A percentile compares a stretch with the other conserved stretches of the same genome.
phyloP scores from a whole-genome alignment of 805 yeast species.

The Candida xyloterini region DNA sequence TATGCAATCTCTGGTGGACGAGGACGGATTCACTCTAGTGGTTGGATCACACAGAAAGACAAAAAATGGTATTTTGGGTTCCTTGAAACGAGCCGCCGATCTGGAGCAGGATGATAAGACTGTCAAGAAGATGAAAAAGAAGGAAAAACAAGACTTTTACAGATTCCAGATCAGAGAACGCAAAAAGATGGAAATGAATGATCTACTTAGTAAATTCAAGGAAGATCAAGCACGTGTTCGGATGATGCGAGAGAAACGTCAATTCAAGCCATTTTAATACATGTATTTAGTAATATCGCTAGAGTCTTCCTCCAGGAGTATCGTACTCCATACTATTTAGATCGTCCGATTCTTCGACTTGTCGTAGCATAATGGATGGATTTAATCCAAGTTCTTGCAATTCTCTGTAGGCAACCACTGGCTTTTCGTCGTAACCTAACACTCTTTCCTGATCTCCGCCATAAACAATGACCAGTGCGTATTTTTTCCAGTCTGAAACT shows the following conservation, averaged over 20 bases:
- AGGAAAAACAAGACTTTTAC: slow-evolving; percentile 88
- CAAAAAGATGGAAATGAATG: slow-evolving; percentile 90
- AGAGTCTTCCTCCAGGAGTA: slow-evolving; percentile 44
- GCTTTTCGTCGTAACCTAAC: slow-evolving; percentile 79
- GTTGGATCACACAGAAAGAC: slow-evolving; percentile 85
- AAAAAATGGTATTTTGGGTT: slow-evolving; percentile 64
- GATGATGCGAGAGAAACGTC: slow-evolving; percentile 72
- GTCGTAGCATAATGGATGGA: slow-evolving; percentile 91
- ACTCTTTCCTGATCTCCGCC: slow-evolving; percentile 91
- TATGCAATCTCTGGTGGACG: slow-evolving; percentile 70
- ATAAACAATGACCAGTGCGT: slow-evolving; percentile 83
- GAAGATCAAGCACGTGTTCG: slow-evolving; percentile 85
- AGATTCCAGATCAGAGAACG: slow-evolving; percentile 93
- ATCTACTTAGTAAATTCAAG: slow-evolving; percentile 76
- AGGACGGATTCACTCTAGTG: slow-evolving; percentile 90
- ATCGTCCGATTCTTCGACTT: slow-evolving; percentile 55
- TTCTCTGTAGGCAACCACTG: slow-evolving; percentile 81
- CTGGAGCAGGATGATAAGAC: slow-evolving; percentile 34
- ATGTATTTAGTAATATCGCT: slow-evolving; percentile 3
- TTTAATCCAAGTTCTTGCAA: slow-evolving; percentile 80
- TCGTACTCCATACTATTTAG: slow-evolving; percentile 22
- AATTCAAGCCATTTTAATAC: slow-evolving; percentile 74
- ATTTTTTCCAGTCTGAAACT: slow-evolving; percentile 80
- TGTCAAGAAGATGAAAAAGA: slow-evolving; percentile 56
- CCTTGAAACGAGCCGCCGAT: slow-evolving; percentile 32